Evolutionary conservation across 2,329 filamentous ascomycete genomes (phyloP), one percentile per base, ranked within the genome.

Genomic region (Coniochaeta sp.): DNA sequence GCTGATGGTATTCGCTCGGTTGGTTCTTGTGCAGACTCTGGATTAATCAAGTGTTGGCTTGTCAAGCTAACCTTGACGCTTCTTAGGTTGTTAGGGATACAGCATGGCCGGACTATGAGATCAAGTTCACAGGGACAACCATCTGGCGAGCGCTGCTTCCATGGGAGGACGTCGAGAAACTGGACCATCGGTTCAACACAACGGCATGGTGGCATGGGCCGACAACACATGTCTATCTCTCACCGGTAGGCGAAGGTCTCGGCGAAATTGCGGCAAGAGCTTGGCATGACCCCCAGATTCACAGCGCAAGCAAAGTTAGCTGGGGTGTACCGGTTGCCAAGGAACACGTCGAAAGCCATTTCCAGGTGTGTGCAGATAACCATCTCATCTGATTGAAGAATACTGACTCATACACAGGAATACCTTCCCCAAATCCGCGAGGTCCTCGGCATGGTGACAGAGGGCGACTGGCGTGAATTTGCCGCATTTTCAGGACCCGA

Each of bases 1-100:
- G 80, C 77, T 8, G 79, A 83, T 65, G 78, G 81, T 1, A 81
- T 82, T 59, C 74, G 78, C 62, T 81, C 79, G 1, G 79, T 62
- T 28, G 28, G 58, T 40, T 44, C 19, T 55, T 9, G 19, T 47
- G 34, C 57, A 16, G 12, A n/a, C n/a, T n/a, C n/a, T n/a, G n/a
- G n/a, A 16, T 31, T 17, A 17, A 19, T 33, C 6, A 17, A 6
- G 34, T 8, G 6, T 38, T 6, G 11, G 9, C 3, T 5, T 33
- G 17, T 5, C 22, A 11, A 31, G 11, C 56, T 58, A 40, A 58
- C 12, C 33, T 22, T 26, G 2, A 14, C 12, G 19, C 19, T 6
- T 11, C 6, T 24, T 24, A 66, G 66, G 66, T 67, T 2, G 67
- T 70, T 1, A 58, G 68, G 11, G 67, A 69, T 58, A 57, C 64